A percentile compares a stretch with the other conserved stretches of the same genome.
phyloP scores from a whole-genome alignment of 2,329 filamentous ascomycete species.

The Colletotrichum sojae region DNA sequence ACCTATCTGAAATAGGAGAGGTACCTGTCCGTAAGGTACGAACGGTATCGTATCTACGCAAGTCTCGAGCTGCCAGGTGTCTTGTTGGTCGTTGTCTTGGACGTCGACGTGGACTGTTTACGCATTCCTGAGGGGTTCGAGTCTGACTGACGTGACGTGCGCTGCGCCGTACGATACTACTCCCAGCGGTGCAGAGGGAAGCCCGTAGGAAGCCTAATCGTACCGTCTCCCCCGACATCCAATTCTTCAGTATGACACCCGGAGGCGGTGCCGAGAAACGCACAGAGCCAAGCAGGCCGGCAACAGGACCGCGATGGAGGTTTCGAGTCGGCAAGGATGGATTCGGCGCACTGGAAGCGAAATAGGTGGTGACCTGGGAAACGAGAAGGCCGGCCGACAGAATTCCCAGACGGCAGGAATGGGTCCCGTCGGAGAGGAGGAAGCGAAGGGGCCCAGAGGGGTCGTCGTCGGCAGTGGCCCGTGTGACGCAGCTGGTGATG shows the following conservation, averaged over 20 bases:
- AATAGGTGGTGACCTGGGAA: constrained; percentile 5
- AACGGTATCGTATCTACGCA: neutral
- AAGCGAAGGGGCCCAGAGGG: neutral
- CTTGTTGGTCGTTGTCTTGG: constrained; percentile 24
- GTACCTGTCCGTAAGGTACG: neutral
- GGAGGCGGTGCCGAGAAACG: neutral
- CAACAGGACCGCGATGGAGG: neutral
- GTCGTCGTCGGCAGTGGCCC: constrained; percentile 12
- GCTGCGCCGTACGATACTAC: neutral
- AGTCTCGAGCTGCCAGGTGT: constrained; percentile 7
- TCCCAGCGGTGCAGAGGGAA: neutral
- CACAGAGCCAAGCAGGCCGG: constrained; percentile 3
- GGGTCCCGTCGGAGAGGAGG: constrained; percentile 3
- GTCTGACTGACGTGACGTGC: neutral
- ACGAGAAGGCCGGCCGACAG: neutral
- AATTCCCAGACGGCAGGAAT: constrained; percentile 14
- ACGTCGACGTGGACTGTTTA: constrained; percentile 8
- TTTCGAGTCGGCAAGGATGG: constrained; percentile 6
- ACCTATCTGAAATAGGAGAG: neutral
- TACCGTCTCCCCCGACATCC: too few species aligned
- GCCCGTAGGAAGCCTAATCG: constrained; percentile 13
- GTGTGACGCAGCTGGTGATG: constrained; percentile 10
- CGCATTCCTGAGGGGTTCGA: neutral
- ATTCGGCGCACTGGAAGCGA: neutral
- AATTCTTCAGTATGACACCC: too few species aligned